phyloP scores from a whole-genome alignment of 2,329 filamentous ascomycete species.

The Neopestalotiopsis rosae region DNA sequence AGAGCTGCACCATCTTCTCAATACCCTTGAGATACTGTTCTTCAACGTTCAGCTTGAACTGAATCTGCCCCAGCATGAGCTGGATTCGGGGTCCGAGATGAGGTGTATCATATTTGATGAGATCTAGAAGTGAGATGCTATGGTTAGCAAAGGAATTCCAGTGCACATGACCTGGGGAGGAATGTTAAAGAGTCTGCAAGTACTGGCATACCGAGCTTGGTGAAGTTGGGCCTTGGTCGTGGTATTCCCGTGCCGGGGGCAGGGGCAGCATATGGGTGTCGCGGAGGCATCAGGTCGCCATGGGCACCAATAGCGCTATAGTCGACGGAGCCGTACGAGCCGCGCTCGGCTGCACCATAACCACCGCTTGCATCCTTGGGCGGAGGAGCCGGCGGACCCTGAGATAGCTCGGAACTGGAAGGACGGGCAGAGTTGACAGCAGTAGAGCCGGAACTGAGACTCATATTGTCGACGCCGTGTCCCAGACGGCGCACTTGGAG shows the following conservation, averaged over 20 bases:
- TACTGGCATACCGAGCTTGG: conserved; percentile 79
- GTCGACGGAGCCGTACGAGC: conserved; percentile 66
- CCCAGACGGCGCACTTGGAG: conserved; percentile 81
- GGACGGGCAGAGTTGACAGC: conserved; percentile 44
- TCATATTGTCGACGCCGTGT: conserved; percentile 71
- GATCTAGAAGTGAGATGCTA: conserved; percentile 60
- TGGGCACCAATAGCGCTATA: conserved; percentile 67
- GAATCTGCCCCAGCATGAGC: conserved; percentile 97
- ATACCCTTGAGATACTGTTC: conserved; percentile 99
- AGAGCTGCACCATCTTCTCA: conserved; percentile 98
- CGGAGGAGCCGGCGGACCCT: conserved; percentile 67
- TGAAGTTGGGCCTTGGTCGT: conserved; percentile 86
- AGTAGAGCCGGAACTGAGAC: conserved; percentile 56
- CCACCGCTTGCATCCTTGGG: conserved; percentile 68
- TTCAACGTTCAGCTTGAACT: conserved; percentile 98
- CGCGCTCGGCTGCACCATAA: conserved; percentile 55
- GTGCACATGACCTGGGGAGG: not conserved
- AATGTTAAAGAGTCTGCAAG: not conserved
- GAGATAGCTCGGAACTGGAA: conserved; percentile 50
- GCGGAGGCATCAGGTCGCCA: conserved; percentile 78
- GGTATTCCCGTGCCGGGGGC: conserved; percentile 71
- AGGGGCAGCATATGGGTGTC: conserved; percentile 78
- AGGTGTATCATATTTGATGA: conserved; percentile 98
- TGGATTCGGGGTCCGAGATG: conserved; percentile 97
- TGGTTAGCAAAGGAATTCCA: conserved; percentile 21